These are phyloP conservation scores for Fomitiporia mediterranea DNA, from an alignment of 1,284 basidiomycete genomes.

Conservation along the genomic window DNA sequence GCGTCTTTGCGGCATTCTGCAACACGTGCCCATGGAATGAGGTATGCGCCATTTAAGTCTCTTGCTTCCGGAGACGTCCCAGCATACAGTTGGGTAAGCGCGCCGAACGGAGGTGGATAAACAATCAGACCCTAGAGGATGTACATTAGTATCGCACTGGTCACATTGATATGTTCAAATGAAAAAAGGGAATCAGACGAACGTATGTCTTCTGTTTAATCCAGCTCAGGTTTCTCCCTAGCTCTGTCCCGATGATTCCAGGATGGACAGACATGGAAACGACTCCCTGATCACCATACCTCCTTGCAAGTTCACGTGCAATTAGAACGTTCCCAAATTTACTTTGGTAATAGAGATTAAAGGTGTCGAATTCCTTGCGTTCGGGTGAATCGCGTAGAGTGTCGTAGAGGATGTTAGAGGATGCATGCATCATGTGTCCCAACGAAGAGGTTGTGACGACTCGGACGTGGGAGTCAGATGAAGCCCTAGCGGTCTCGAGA, in stretches of 20 bases:
- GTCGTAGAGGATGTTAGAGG: constrained; percentile 30
- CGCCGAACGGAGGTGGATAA: constrained; percentile 20
- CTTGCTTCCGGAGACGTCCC: constrained; percentile 22
- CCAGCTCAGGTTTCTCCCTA: too few species aligned
- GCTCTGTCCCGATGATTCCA: constrained; percentile 36
- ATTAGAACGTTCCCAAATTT: constrained; percentile 36
- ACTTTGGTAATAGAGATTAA: constrained; percentile 33
- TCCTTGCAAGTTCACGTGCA: constrained; percentile 27
- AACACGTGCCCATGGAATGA: constrained; percentile 31
- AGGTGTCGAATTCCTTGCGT: constrained; percentile 28
- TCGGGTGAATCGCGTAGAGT: constrained; percentile 35
- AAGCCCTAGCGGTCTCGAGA: constrained; percentile 30
- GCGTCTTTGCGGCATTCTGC: constrained; percentile 22
- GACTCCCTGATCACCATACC: constrained; percentile 28
- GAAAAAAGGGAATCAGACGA: too few species aligned
- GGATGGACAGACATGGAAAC: constrained; percentile 29
- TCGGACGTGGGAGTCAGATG: constrained; percentile 33
- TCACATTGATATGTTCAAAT: too few species aligned
- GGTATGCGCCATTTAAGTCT: constrained; percentile 26
- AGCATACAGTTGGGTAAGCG: constrained; percentile 25
- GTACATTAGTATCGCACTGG: too few species aligned
- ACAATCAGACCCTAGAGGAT: constrained; percentile 21
- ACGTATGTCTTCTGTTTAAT: too few species aligned
- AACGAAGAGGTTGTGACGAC: constrained; percentile 42
- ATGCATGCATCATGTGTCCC: constrained; percentile 25